These are phyloP conservation scores for Parietichytrium sp. DNA, from an alignment of 108 stramenopile species.

Conservation along the genomic window DNA sequence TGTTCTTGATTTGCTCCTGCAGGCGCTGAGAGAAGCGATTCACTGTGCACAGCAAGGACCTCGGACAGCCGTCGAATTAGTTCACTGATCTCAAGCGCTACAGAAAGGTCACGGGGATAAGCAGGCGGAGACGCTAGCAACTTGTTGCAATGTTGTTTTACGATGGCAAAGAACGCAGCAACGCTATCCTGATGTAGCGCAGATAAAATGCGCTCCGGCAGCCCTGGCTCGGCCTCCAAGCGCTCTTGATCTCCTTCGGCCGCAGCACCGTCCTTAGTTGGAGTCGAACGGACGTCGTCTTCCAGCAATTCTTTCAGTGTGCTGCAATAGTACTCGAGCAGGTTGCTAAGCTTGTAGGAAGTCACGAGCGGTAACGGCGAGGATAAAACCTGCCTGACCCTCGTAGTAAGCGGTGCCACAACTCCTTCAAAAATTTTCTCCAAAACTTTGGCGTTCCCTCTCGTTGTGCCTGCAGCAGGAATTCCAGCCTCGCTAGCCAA, in stretches of 20 bases:
- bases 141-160: slow-evolving; percentile 19
- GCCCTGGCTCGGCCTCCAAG: neutral
- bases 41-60: slow-evolving; percentile 8
- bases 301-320: neutral
- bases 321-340: slow-evolving; percentile 12
- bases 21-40: neutral
- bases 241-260: too few species aligned
- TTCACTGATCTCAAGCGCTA: slow-evolving; percentile 16
- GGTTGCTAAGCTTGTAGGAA: neutral
- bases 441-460: too few species aligned
- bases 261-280: too few species aligned
- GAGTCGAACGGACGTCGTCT: too few species aligned
- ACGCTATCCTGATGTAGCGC: neutral
- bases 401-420: neutral
- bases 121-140: slow-evolving; percentile 13
- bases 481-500: too few species aligned
- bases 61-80: slow-evolving; percentile 30
- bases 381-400: neutral
- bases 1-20: neutral
- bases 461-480: too few species aligned
- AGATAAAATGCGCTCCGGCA: neutral
- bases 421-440: neutral
- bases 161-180: neutral
- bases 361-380: neutral
- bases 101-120: slow-evolving; percentile 27